These are phyloP conservation scores for Penicillium pancosmium DNA, from an alignment of 495 filamentous ascomycete genomes.

Conservation along the genomic window DNA sequence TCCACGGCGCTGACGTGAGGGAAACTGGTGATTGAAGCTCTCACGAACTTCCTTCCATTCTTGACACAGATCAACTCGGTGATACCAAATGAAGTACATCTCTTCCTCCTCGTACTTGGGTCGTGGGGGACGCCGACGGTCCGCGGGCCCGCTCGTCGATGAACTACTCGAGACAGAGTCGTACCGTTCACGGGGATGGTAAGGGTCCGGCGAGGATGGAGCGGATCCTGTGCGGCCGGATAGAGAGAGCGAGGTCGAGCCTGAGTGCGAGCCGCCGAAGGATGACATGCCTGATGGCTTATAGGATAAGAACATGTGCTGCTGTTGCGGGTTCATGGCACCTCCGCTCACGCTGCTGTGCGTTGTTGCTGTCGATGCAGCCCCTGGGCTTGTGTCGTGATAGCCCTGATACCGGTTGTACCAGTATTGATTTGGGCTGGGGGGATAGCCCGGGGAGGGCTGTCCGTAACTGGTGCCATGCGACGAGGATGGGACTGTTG, in stretches of 20 bases:
- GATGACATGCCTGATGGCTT: constrained; percentile 10
- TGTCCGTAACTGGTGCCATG: constrained; percentile 17
- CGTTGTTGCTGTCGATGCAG: constrained; percentile 23
- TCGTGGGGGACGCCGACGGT: constrained; percentile 47
- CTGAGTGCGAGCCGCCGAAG: not conserved
- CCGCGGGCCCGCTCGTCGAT: constrained; percentile 33
- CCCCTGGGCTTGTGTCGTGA: constrained; percentile 28
- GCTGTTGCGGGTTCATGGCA: constrained; percentile 17
- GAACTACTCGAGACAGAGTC: constrained; percentile 49
- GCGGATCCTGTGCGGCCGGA: constrained; percentile 24
- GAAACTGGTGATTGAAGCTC: constrained; percentile 53
- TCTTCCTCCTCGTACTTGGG: constrained; percentile 57
- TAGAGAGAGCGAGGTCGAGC: not conserved
- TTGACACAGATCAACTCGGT: constrained; percentile 54
- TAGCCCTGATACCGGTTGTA: constrained; percentile 28
- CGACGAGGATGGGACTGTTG: constrained; percentile 21
- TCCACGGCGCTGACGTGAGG: constrained; percentile 43
- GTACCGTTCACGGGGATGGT: constrained; percentile 43
- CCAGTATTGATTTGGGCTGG: constrained; percentile 32
- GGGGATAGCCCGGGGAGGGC: constrained; percentile 33
- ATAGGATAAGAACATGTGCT: constrained; percentile 31
- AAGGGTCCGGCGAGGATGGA: constrained; percentile 39
- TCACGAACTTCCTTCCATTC: constrained; percentile 55
- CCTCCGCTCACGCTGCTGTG: constrained; percentile 20
- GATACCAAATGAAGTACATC: constrained; percentile 60